These are phyloP conservation scores for Haplographium delicatum DNA, from an alignment of 495 filamentous ascomycete species.

Conservation along the genomic window DNA sequence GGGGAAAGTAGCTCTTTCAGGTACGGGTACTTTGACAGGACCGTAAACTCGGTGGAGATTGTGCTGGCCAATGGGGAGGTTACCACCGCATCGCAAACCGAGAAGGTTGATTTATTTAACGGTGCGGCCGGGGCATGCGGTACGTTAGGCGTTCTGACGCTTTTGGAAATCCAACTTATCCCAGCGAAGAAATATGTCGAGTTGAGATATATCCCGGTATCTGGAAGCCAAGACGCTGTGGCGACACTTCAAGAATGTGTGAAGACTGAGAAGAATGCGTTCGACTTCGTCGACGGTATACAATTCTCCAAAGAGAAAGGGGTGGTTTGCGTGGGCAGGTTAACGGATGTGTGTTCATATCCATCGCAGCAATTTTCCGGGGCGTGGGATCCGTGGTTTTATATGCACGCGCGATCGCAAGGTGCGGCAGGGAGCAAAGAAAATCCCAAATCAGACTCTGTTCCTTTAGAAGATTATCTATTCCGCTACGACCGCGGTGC, in stretches of 20 bases:
- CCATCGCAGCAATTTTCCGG: constrained; percentile 31
- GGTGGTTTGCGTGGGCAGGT: constrained; percentile 44
- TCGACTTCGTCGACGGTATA: constrained; percentile 40
- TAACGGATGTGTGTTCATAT: constrained; percentile 33
- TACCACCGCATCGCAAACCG: constrained; percentile 31
- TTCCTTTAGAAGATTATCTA: constrained; percentile 49
- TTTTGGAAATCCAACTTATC: constrained; percentile 48
- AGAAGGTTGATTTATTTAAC: constrained; percentile 38
- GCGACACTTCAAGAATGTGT: constrained; percentile 23
- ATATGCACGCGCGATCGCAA: constrained; percentile 35
- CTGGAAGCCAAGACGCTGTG: constrained; percentile 39
- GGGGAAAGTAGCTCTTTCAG: constrained; percentile 54
- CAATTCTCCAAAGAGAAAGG: constrained; percentile 45
- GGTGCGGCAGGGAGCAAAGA: not conserved
- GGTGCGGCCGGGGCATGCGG: constrained; percentile 53
- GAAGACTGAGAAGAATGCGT: constrained; percentile 22
- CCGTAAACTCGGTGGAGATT: constrained; percentile 48
- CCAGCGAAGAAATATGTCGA: constrained; percentile 47
- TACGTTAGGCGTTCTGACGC: constrained; percentile 47
- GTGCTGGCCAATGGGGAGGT: constrained; percentile 49
- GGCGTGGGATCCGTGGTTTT: constrained; percentile 48
- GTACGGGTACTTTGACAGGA: constrained; percentile 52
- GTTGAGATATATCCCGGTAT: constrained; percentile 44
- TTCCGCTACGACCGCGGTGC: constrained; percentile 58
- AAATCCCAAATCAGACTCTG: constrained; percentile 33